These are phyloP conservation scores for Isoetes taiwanensis DNA, from an alignment of 75 land plant genomes.

Conservation along the genomic window DNA sequence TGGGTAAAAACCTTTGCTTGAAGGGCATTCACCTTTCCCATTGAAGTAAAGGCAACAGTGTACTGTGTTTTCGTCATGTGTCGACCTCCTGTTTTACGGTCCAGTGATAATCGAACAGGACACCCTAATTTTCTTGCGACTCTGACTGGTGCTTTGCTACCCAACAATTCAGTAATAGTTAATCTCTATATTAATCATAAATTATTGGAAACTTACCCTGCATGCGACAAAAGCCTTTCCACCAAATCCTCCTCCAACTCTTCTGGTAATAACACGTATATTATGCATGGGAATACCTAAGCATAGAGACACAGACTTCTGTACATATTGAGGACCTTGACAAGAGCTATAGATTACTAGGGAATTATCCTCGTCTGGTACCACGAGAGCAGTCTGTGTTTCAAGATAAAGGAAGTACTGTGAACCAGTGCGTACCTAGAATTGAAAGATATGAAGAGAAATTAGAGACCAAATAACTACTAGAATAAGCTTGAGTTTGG, in stretches of 20 bases:
- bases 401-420: constrained; percentile 88
- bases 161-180: too few species aligned
- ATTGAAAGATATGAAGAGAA: too few species aligned
- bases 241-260: constrained; percentile 93
- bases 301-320: constrained; percentile 42
- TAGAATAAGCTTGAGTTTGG: too few species aligned
- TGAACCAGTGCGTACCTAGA: constrained; percentile 64
- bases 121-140: constrained; percentile 39
- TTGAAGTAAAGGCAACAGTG: constrained; percentile 60
- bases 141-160: too few species aligned
- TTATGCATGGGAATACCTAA: constrained; percentile 78
- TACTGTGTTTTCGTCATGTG: constrained; percentile 66
- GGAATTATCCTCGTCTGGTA: constrained; percentile 92
- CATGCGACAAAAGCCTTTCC: constrained; percentile 53
- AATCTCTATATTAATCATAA: too few species aligned
- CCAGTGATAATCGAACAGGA: constrained; percentile 69
- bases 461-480: too few species aligned
- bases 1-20: constrained; percentile 49
- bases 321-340: constrained; percentile 45
- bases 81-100: constrained; percentile 89
- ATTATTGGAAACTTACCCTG: too few species aligned
- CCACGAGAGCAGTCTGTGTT: constrained; percentile 73
- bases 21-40: constrained; percentile 69
- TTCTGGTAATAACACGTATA: constrained; percentile 84
- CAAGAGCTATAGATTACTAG: constrained; percentile 61